A percentile compares a stretch with the other conserved stretches of the same genome.
phyloP scores from a whole-genome alignment of 202 grass and related monocot species.

The Digitaria exilis region DNA sequence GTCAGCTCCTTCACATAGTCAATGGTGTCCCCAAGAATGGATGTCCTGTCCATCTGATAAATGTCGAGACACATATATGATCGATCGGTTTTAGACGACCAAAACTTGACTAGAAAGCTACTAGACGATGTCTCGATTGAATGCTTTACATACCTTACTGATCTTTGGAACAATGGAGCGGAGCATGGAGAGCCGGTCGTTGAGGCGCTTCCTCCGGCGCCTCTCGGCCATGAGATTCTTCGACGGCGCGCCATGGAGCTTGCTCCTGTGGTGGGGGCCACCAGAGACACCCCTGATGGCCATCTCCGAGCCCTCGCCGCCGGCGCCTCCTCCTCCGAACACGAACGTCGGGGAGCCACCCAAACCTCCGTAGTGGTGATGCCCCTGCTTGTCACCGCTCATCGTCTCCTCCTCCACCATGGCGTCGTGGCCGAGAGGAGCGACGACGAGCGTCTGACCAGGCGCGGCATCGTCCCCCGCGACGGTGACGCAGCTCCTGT shows the following conservation, averaged over 20 bases:
- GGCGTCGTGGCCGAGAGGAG: constrained; percentile 23
- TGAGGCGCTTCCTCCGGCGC: constrained; percentile 82
- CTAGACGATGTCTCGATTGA: not conserved
- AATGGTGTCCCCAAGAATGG: constrained; percentile 93
- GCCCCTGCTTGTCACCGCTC: not conserved
- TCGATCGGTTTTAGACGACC: not conserved
- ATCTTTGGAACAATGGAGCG: constrained; percentile 94
- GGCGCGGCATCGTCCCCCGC: not conserved
- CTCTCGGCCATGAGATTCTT: constrained; percentile 99
- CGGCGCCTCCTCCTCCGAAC: constrained; percentile 30
- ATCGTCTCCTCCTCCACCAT: constrained; percentile 37
- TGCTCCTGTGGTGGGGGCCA: constrained; percentile 41
- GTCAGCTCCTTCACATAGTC: constrained; percentile 91
- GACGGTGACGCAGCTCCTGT: constrained; percentile 31
- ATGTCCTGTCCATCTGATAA: constrained; percentile 87
- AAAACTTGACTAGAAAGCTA: not conserved
- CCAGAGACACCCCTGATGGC: not conserved
- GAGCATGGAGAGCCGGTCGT: constrained; percentile 96
- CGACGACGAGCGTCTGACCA: not conserved
- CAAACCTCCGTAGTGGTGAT: not conserved
- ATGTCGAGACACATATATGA: not conserved
- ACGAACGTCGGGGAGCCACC: constrained; percentile 31
- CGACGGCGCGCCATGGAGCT: constrained; percentile 54
- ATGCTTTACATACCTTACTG: constrained; percentile 58
- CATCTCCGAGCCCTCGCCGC: constrained; percentile 36